Percentiles rank a stretch among this genome's conserved stretches.
Conservation (phyloP, 495 filamentous ascomycete genomes). For the Lophiotrema nucula region DNA sequence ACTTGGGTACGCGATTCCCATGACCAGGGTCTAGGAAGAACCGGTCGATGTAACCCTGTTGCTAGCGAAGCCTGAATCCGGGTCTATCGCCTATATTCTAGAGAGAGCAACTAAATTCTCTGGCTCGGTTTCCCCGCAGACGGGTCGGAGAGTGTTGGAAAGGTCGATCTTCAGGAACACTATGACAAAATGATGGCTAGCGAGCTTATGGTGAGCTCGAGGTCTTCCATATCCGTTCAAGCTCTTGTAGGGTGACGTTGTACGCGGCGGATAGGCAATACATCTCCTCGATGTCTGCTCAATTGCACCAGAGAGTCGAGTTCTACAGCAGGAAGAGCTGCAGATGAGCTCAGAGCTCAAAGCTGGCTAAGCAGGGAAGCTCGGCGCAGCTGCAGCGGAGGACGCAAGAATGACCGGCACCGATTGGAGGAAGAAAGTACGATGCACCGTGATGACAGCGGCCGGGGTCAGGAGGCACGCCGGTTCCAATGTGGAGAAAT, state of each 20-base stretch:
- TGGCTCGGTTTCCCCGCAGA: conserved; percentile 20
- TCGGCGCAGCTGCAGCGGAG: neutral
- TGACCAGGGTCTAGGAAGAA: conserved; percentile 21
- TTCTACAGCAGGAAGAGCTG: neutral
- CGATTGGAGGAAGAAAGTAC: conserved; percentile 22
- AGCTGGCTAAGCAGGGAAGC: too few relatives aligned
- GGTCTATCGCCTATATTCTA: neutral
- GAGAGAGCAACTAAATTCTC: neutral
- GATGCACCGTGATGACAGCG: conserved; percentile 14
- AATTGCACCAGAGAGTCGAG: neutral
- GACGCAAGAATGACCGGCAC: neutral
- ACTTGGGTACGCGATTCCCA: conserved; percentile 9
- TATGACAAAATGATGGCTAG: conserved; percentile 15
- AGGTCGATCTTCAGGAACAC: conserved; percentile 18
- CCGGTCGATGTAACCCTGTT: too few relatives aligned
- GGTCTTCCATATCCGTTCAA: neutral
- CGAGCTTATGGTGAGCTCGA: neutral
- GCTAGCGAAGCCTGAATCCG: neutral
- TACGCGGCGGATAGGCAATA: neutral
- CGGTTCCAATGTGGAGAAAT: conserved; percentile 14
- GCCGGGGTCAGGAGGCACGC: neutral
- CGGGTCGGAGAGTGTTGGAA: neutral
- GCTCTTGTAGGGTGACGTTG: neutral
- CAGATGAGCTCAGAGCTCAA: neutral
- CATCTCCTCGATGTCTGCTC: neutral